Base-by-base conservation (phyloP, 2,329 filamentous ascomycete genomes). In the Hawksworthiomyces lignivorus region DNA sequence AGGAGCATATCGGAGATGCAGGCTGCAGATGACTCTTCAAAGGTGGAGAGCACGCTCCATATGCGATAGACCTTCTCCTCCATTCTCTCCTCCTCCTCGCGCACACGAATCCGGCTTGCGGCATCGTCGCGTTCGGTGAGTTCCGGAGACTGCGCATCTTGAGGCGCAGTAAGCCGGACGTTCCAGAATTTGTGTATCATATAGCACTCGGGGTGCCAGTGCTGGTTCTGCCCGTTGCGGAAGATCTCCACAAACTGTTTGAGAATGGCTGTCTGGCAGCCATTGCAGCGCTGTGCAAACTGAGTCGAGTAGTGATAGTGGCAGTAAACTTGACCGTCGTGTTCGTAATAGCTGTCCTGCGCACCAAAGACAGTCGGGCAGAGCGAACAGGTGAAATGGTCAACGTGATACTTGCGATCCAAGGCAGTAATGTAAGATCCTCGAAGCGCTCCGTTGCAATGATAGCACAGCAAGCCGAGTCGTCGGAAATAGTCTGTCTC, bases 121-220 rank as follows among this genome's bases (percentile, higher is more conserved):
- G 65, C 59, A 41, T 77, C 72, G 40, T 70, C 67, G 10, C 62
- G 58, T 39, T 72, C 64, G 6, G 37, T 18, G 2, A 36, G 21
- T 15, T 47, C 39, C 4, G 26, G 20, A 4, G 27, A 12, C 43
- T 71, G 65, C 10, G 63, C 58, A 44, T 80, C 71, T 30, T 73
- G 72, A 10, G 75, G 70, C 20, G 80, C 73, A 10, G 80, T 79
- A 28, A 98, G 70, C 39, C 92, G 82, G 46, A 98, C 92, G 59
- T 97, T 98, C 92, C 92, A 98, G 64, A 97, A 98, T 58, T 98
- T 98, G 68, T 98, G 92, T 49, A 98, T 98, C 92, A 98, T 98
- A 64, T 98, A 98, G 63, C 92, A 98, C 64, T 98, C 92, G 2
- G 92, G 92, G 59, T 98, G 92, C 92, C 92, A 98, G 61, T 98